Conservation (phyloP, 441 rosid species). For the Brassica hybrid region DNA sequence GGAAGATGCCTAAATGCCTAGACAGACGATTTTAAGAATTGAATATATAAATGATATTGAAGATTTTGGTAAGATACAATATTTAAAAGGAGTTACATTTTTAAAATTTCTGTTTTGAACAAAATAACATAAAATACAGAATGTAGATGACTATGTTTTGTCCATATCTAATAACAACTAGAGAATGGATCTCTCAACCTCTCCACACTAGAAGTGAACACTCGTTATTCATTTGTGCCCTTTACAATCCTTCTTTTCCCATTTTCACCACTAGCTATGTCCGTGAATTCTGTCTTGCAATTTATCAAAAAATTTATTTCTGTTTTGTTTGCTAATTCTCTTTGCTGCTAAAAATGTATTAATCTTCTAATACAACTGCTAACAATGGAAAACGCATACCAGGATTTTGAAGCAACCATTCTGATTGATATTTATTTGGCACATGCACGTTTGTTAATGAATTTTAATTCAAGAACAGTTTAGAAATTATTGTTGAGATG, state of each 20-base stretch:
- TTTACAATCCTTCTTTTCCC: constrained; percentile 1
- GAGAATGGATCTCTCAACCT: constrained; percentile 33
- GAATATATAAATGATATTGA: not conserved
- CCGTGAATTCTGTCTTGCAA: constrained; percentile 1
- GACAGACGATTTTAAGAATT: not conserved
- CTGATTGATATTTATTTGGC: not conserved
- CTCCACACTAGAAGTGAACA: constrained; percentile 25
- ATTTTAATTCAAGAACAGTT: not conserved
- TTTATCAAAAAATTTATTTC: not conserved
- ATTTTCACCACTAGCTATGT: constrained; percentile 19
- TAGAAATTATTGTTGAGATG: not conserved
- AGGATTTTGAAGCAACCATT: not conserved
- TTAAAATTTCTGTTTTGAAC: not conserved
- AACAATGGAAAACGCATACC: constrained; percentile 1
- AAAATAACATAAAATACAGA: not conserved
- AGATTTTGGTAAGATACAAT: not conserved
- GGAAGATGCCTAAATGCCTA: not conserved
- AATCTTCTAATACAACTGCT: constrained; percentile 1
- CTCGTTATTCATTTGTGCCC: constrained; percentile 16
- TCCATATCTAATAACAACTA: constrained; percentile 25
- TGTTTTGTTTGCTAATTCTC: not conserved
- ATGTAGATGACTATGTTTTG: constrained; percentile 2
- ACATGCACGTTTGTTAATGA: not conserved
- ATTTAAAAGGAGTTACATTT: not conserved
- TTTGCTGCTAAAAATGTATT: not conserved